Evolutionary conservation across 441 rosid genomes (phyloP).

Genomic region (Biscutella laevigata): DNA sequence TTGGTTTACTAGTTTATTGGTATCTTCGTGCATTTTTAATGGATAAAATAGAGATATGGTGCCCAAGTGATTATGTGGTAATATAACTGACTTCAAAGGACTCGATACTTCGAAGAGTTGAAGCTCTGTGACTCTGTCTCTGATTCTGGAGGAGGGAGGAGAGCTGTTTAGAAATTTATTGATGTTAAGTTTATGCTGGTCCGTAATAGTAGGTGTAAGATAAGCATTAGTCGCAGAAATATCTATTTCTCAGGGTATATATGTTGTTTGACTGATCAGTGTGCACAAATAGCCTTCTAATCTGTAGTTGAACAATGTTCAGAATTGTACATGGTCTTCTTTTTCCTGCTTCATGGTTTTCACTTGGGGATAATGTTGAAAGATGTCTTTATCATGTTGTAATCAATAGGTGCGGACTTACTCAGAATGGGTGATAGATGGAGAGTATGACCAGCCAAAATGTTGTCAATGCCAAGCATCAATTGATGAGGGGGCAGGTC

Average conservation of each 20-base stretch:
- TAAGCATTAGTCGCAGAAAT: not conserved
- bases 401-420: slow-evolving; percentile 81
- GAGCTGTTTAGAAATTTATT: not conserved
- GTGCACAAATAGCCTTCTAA: too few relatives aligned
- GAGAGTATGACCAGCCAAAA: slow-evolving; percentile 94
- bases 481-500: slow-evolving; percentile 58
- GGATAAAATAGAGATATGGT: not conserved
- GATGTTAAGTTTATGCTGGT: not conserved
- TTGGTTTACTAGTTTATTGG: not conserved
- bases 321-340: not conserved
- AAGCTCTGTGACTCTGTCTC: not conserved
- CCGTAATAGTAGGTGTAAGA: not conserved
- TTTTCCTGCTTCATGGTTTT: not conserved
- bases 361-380: not conserved
- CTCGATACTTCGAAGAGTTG: not conserved
- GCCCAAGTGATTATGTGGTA: not conserved
- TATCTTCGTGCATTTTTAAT: not conserved
- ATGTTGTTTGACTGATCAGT: not conserved
- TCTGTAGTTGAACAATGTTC: not conserved
- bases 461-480: slow-evolving; percentile 76
- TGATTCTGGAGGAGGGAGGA: too few relatives aligned
- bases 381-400: slow-evolving; percentile 8
- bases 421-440: slow-evolving; percentile 99
- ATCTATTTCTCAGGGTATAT: not conserved
- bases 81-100: too few relatives aligned